Conservation (phyloP, 768 basidiomycete genomes). For the Pleurotus sapidus region DNA sequence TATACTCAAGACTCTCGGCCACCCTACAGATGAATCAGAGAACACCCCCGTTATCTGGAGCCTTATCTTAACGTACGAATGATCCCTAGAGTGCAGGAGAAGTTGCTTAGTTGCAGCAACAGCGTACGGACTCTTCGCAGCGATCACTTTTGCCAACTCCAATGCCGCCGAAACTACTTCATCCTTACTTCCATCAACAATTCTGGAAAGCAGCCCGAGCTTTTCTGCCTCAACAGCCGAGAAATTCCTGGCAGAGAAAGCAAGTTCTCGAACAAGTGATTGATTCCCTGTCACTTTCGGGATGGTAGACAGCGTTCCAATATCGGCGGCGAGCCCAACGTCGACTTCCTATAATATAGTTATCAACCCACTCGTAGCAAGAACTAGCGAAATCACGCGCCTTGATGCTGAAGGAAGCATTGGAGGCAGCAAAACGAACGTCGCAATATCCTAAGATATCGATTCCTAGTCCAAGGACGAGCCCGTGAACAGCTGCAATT, state of each 20-base stretch:
- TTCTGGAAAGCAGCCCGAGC: slow-evolving; percentile 72
- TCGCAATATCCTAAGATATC: slow-evolving; percentile 79
- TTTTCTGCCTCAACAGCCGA: slow-evolving; percentile 59
- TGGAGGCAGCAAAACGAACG: slow-evolving; percentile 67
- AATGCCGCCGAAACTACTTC: slow-evolving; percentile 69
- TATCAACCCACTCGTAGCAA: not conserved
- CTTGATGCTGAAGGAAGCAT: slow-evolving; percentile 70
- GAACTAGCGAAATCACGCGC: slow-evolving; percentile 29
- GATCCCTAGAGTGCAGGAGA: slow-evolving; percentile 75
- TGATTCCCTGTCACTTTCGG: slow-evolving; percentile 77
- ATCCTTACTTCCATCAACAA: slow-evolving; percentile 62
- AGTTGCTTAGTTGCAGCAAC: slow-evolving; percentile 75
- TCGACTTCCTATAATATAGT: slow-evolving; percentile 69
- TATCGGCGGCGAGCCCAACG: slow-evolving; percentile 83
- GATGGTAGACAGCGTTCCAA: slow-evolving; percentile 80
- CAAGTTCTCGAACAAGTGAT: slow-evolving; percentile 70
- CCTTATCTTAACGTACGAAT: too few species aligned
- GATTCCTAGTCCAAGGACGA: slow-evolving; percentile 72
- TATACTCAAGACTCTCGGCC: slow-evolving; percentile 40
- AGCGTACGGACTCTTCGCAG: slow-evolving; percentile 77
- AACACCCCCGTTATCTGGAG: too few species aligned
- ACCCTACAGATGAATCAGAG: slow-evolving; percentile 26
- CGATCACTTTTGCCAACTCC: slow-evolving; percentile 63
- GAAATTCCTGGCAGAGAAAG: slow-evolving; percentile 75
- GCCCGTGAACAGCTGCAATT: slow-evolving; percentile 78